These are phyloP conservation scores for Lindgomyces ingoldianus DNA, from an alignment of 495 filamentous ascomycete species.

Conservation along the genomic window DNA sequence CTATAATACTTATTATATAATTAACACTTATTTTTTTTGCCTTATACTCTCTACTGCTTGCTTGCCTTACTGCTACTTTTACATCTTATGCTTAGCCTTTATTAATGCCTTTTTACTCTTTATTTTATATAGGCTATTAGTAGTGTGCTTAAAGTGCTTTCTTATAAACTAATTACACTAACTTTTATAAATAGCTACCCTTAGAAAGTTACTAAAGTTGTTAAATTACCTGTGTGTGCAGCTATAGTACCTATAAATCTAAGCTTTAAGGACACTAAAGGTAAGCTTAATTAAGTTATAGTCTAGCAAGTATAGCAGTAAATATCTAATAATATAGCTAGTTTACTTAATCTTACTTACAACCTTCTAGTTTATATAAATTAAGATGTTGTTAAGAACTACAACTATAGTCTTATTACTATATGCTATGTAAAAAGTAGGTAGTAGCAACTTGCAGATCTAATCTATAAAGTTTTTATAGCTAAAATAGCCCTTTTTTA, in stretches of 20 bases:
- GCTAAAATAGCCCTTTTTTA: conserved; percentile 2
- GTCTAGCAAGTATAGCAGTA: conserved; percentile 29
- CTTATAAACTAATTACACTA: neutral
- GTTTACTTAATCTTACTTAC: neutral
- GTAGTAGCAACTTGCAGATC: neutral
- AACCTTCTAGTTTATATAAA: conserved; percentile 6
- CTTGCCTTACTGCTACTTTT: neutral
- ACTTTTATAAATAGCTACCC: neutral
- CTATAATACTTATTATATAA: neutral
- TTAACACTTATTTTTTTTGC: too few species aligned
- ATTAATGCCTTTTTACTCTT: neutral
- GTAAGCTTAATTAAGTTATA: conserved; percentile 44
- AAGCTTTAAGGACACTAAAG: conserved; percentile 17
- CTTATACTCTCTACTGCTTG: too few species aligned
- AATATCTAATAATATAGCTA: neutral
- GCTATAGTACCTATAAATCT: neutral
- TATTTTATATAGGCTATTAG: neutral
- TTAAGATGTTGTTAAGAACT: conserved; percentile 9
- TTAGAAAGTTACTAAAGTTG: conserved; percentile 2
- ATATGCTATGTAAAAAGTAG: neutral
- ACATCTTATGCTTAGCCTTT: neutral
- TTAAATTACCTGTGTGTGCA: neutral
- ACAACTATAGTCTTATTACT: neutral
- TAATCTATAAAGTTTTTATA: conserved; percentile 8
- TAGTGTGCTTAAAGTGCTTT: conserved; percentile 1